Evolutionary conservation across 768 basidiomycete species (phyloP), one percentile per base, ranked within the genome.

Genomic region (Leucogyrophana mollusca): DNA sequence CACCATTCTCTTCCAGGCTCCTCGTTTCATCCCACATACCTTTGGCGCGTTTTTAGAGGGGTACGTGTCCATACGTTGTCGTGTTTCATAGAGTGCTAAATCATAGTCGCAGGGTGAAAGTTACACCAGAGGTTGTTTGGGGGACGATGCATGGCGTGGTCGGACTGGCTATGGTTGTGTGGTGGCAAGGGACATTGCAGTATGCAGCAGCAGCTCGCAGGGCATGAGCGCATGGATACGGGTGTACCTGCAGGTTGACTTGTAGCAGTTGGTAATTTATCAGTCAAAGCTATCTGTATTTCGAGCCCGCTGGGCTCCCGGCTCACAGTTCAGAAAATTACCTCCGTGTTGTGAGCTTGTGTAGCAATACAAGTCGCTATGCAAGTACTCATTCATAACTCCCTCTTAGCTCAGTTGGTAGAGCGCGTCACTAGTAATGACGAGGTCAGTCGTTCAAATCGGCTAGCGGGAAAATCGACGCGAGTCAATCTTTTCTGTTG

Each of bases 151-250:
- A 92, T 53, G 90, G 90, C 14, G 14, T 87, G 37, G 47, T 91
- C 25, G 84, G 88, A 9, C 63, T 91, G 5, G 77, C 74, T 43
- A 84, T 91, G 74, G 78, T 86, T 7, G 60, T 77, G 3, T 92
- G 90, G 90, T 92, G 90, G 90, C 90, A 92, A 66, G 70, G 61
- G 14, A 91, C 88, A 2, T 67, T 90, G 40, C 76, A 71, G 25
- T 66, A 79, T 32, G 70, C 77, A 21, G 66, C 65, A 18, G 64
- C 74, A 56, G 64, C 72, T 24, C 67, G 72, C 21, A 53, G 50
- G 36, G 45, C 25, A 14, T 30, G 27, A 30, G 13, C 27, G 27
- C n/a, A n/a, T n/a, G n/a, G n/a, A n/a, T n/a, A n/a, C n/a, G n/a
- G n/a, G n/a, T n/a, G n/a, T n/a, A n/a, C n/a, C n/a, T n/a, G n/a